Evolutionary conservation across 2,329 filamentous ascomycete genomes (phyloP), one percentile per base, ranked within the genome.

Genomic region (Leptographium wingfieldii): DNA sequence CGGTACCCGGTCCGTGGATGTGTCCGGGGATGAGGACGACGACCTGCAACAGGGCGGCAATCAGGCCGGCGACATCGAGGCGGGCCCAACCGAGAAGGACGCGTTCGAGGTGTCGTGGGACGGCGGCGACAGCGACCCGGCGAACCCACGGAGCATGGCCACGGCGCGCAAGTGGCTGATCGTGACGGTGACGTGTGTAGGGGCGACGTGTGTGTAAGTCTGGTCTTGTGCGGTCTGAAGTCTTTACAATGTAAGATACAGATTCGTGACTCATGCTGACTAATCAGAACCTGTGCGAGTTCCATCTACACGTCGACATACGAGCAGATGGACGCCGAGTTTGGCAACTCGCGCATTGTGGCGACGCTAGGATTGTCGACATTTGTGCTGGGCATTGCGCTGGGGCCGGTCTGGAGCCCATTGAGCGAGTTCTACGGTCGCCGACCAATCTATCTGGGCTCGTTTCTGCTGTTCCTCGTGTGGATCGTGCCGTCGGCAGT

Each of bases 251-350:
- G 22, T 22, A 22, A 22, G 22, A 22, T 22, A 22, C 22, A 22
- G 22, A 22, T 31, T 31, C 31, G 31, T 31, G 31, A 31, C 7
- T 31, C 31, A 5, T 5, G 38, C 38, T 46, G 19, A 46, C 43
- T 9, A 9, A n/a, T n/a, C 60, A 61, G 55, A 7, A 65, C 64
- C 25, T 64, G 86, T 69, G 83, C 88, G 1, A 92, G 87, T 55
- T 94, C 90, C n/a, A 84, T 95, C 66, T 96, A 96, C 72, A 92
- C 90, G 0, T 83, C 83, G 14, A 94, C 88, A 0, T 96, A 96
- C 70, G 69, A 68, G 22, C 87, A 94, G 71, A 83, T 96, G 72
- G 83, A 86, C 63, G 73, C 77, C 31, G 88, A 95, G 61, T 95
- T 96, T 66, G 74, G 81, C 64, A 81, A 81, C 66, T 87, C 87